These are phyloP conservation scores for thale cress (Arabidopsis thaliana) DNA, from an alignment of 345 rosid genomes.

Conservation along the genomic window TAIR10.1 NC_003070.9:21417501-21418000, in stretches of 20 bases:
- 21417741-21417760: slow-evolving; percentile 43
- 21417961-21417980: background rate
- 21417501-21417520: slow-evolving; percentile 2
- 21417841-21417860: slow-evolving; percentile 70
- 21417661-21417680: background rate
- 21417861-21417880: slow-evolving; percentile 65
- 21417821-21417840: slow-evolving; percentile 55
- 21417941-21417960: background rate
- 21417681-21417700: slow-evolving; percentile 2
- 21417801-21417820: slow-evolving; percentile 61
- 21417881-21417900: slow-evolving; percentile 60
- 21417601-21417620: slow-evolving; percentile 54
- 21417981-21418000: background rate
- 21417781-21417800: slow-evolving; percentile 85
- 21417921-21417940: background rate
- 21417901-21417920: slow-evolving; percentile 15
- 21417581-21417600: slow-evolving; percentile 56
- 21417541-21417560: background rate
- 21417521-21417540: background rate
- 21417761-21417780: slow-evolving; percentile 35
- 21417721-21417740: slow-evolving; percentile 77
- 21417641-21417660: slow-evolving; percentile 46
- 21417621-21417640: slow-evolving; percentile 55
- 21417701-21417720: slow-evolving; percentile 12
- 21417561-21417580: slow-evolving; percentile 44